These are phyloP conservation scores for Zygotorulaspora florentina DNA, from an alignment of 805 yeast species.

Conservation along the genomic window DNA sequence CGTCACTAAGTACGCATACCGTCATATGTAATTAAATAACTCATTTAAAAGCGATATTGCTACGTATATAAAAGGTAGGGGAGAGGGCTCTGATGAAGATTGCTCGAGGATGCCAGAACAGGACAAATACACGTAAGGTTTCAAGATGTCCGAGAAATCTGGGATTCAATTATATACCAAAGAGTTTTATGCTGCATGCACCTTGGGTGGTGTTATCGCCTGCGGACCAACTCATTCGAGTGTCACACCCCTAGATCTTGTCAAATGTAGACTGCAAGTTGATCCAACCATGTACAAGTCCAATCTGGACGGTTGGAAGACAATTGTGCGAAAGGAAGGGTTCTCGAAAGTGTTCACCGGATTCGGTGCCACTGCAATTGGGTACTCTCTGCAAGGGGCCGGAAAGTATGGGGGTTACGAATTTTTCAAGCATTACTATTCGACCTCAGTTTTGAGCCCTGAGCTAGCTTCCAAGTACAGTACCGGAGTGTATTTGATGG, in stretches of 20 bases:
- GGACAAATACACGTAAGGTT: neutral
- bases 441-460: slow-evolving; percentile 60
- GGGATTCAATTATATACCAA: slow-evolving; percentile 25
- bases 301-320: slow-evolving; percentile 76
- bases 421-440: slow-evolving; percentile 75
- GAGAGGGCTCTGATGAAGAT: neutral
- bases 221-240: slow-evolving; percentile 97
- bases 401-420: slow-evolving; percentile 97
- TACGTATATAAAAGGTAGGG: neutral
- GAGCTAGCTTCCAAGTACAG: slow-evolving; percentile 57
- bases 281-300: slow-evolving; percentile 66
- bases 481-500: slow-evolving; percentile 71
- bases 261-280: slow-evolving; percentile 91
- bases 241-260: slow-evolving; percentile 89
- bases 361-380: slow-evolving; percentile 85
- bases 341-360: slow-evolving; percentile 76
- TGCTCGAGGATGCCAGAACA: neutral
- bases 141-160: neutral
- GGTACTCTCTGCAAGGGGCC: slow-evolving; percentile 94
- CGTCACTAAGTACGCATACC: neutral
- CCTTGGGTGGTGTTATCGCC: slow-evolving; percentile 65
- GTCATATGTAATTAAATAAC: slow-evolving; percentile 5
- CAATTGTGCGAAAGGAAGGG: slow-evolving; percentile 73
- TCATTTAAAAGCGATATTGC: slow-evolving; percentile 3
- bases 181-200: slow-evolving; percentile 41